Base-by-base conservation (phyloP, 768 basidiomycete species). In the Mycena leptocephala region DNA sequence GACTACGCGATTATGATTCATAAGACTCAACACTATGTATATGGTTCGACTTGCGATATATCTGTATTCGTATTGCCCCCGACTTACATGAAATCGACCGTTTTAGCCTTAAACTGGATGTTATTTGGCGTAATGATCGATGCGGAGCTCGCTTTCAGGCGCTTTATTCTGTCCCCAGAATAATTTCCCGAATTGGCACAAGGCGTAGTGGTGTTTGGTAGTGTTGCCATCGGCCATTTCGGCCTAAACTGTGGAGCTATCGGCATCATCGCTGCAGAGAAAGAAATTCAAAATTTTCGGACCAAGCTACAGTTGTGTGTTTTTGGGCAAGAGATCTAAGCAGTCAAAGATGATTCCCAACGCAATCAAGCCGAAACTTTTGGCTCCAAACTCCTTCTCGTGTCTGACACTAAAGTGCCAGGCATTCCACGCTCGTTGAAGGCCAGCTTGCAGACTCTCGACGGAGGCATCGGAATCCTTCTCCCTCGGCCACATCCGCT, bases 311-410 rank as follows among this genome's bases (percentile, higher is more conserved):
- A 64, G n/a, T 14, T 1, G 1, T 9, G 9, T 9, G 33, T 39
- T 14, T 32, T 65, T 33, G 10, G 46, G 46, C 18, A 89, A 81
- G 59, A 82, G 83, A 41, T 91, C 90, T 78, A 95, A 82, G 74
- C 88, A 91, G 62, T 94, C 90, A 69, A 94, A 88, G 35, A 94
- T 87, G 6, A 89, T 82, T 14, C 88, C 88, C 48, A 96, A 85
- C 0, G 91, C 91, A 61, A 96, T 87, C 55, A 96, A 79, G 9
- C 92, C 91, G 81, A 96, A 96, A 77, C 94, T 95, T 70, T 90
- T 87, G 3, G 88, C 86, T 18, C 92, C 93, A 79, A 90, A 90
- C 14, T 84, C 81, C 53, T 79, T 80, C 28, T 78, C 80, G 64
- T 87, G 86, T 51, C 85, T 80, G 55, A 88, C 86, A 74, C 91